Percentiles rank a stretch among this genome's conserved stretches.
Evolutionary conservation across 1,139 yeast species (phyloP).

Genomic region (Suhomyces terraborum): DNA sequence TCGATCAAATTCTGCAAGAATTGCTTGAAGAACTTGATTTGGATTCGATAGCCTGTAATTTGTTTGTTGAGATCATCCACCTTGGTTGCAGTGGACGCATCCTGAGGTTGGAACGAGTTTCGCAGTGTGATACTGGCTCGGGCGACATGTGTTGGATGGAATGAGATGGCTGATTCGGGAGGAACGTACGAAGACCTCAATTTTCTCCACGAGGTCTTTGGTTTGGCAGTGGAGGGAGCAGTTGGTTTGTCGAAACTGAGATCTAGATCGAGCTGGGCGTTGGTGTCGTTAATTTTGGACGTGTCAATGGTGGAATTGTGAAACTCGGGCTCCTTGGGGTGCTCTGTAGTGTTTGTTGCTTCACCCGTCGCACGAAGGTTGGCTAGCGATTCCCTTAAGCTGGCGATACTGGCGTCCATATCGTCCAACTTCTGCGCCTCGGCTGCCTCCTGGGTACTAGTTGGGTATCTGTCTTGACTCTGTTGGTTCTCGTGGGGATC

Average conservation of each 20-base stretch:
- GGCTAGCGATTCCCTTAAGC: constrained; percentile 26
- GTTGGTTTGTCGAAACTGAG: constrained; percentile 24
- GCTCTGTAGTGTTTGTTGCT: too few species aligned
- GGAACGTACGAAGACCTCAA: constrained; percentile 29
- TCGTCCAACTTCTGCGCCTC: constrained; percentile 12
- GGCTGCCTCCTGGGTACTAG: neutral
- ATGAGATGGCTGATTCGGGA: constrained; percentile 7
- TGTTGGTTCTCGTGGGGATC: too few species aligned
- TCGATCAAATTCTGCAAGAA: constrained; percentile 43
- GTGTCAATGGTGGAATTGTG: constrained; percentile 28
- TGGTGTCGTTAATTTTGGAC: constrained; percentile 30
- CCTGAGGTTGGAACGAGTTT: constrained; percentile 17
- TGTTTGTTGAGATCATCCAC: constrained; percentile 41
- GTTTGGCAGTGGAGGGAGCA: neutral
- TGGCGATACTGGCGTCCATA: constrained; percentile 29
- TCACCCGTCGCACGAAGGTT: constrained; percentile 16
- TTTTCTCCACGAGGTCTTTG: constrained; percentile 29
- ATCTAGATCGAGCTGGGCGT: constrained; percentile 36
- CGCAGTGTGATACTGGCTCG: constrained; percentile 11
- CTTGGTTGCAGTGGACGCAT: constrained; percentile 21
- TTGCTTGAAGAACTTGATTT: constrained; percentile 44
- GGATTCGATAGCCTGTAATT: constrained; percentile 45
- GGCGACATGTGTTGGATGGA: constrained; percentile 11
- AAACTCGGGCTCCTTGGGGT: constrained; percentile 16
- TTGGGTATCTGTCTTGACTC: too few species aligned